A percentile compares a stretch with the other conserved stretches of the same genome.
Evolutionary conservation across 2,329 filamentous ascomycete genomes (phyloP).

Genomic region (Mycosphaerella arachidis): DNA sequence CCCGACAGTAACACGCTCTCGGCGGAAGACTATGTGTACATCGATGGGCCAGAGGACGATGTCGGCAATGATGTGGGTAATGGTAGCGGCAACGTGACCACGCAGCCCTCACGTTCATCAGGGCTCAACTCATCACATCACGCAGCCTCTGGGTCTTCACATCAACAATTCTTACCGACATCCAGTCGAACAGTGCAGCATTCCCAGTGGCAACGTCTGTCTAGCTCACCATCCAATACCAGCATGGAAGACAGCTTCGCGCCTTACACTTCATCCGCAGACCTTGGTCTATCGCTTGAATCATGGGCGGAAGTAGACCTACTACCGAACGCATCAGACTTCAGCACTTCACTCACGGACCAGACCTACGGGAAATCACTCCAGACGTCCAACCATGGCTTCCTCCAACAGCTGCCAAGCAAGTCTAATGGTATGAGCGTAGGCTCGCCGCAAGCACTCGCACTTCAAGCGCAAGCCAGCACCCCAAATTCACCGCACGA

Average conservation of each 20-base stretch:
- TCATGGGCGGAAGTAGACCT: constrained; percentile 7
- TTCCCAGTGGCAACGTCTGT: constrained; percentile 10
- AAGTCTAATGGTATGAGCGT: neutral
- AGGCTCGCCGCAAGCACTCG: neutral
- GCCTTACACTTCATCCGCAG: constrained; percentile 2
- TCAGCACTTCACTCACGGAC: neutral
- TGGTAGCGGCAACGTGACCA: constrained; percentile 7
- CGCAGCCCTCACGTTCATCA: constrained; percentile 11
- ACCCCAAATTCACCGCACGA: neutral
- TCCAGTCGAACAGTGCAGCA: neutral
- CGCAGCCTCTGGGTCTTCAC: constrained; percentile 5
- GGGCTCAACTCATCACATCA: constrained; percentile 5
- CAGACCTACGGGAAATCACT: constrained; percentile 1
- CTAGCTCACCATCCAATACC: constrained; percentile 7
- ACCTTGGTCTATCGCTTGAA: neutral
- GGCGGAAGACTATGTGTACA: constrained; percentile 21
- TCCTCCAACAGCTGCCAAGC: neutral
- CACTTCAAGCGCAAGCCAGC: neutral
- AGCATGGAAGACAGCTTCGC: constrained; percentile 11
- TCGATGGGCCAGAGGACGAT: constrained; percentile 7
- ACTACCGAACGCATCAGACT: neutral
- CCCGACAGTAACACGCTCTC: constrained; percentile 14
- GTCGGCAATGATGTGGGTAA: constrained; percentile 3
- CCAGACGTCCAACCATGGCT: neutral
- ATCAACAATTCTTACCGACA: neutral